Evolutionary conservation across 2,329 filamentous ascomycete species (phyloP), one percentile per base, ranked within the genome.

Genomic region (Nemania abortiva): DNA sequence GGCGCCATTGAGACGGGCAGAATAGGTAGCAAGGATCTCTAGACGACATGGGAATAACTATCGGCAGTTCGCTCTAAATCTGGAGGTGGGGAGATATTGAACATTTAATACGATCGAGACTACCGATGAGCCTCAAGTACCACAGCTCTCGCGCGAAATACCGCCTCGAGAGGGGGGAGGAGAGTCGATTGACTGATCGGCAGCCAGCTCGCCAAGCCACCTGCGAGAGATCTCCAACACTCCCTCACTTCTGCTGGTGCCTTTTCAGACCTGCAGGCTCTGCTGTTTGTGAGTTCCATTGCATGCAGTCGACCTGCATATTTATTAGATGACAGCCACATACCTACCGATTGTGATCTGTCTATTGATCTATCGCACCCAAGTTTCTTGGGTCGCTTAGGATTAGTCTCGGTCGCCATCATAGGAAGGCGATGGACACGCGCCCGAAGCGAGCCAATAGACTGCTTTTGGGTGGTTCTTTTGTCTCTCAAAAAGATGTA

Each of bases 1-100:
- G 59, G 13, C 52, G 58, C 45, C 65, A 67, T 67, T 24, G 47
- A 54, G 65, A n/a, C 27, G 22, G 22, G 15, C 31, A n/a, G 15
- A 15, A n/a, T n/a, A n/a, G n/a, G n/a, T 53, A 37, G 34, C 24
- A 10, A 31, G 34, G 24, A 18, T 42, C 47, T 42, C 18, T 3
- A 49, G 49, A 29, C 59, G 34, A 27, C 39, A 63, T 59, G 59
- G 42, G 42, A 20, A 15, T 3, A 3, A 13, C 10, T 13, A 47
- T 47, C 42, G 22, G 18, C 39, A n/a, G 10, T 24, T 53, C 27
- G 31, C n/a, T 60, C 45, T 42, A 22, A 54, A 31, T 34, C 49
- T 37, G 18, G 34, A 62, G 20, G 22, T 31, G 9, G 34, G 31
- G 34, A 45, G 47, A 50, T 53, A 9, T 22, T 15, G 34, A 54